Percentiles rank a stretch among this genome's conserved stretches.
Evolutionary conservation across 2,329 filamentous ascomycete genomes (phyloP).

Genomic region (Phialocephala sp.): DNA sequence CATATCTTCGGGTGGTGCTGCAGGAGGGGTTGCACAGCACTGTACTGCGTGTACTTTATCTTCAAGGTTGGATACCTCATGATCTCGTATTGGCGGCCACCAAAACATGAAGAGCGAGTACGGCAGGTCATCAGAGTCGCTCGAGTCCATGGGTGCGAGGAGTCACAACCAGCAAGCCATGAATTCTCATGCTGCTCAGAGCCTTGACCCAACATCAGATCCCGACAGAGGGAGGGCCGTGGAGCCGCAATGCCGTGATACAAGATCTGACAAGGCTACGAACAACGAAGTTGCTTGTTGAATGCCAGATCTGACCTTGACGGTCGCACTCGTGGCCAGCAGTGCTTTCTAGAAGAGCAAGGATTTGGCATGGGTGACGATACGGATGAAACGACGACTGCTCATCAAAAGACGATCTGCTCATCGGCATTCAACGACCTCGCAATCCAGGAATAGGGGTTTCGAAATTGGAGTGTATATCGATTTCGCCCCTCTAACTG

Average conservation of each 20-base stretch:
- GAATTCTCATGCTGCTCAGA: not conserved
- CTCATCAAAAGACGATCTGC: conserved; percentile 6
- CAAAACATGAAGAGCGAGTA: not conserved
- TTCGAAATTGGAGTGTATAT: conserved; percentile 1
- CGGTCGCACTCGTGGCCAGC: conserved; percentile 6
- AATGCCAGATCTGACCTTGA: conserved; percentile 2
- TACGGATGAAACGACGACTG: conserved; percentile 1
- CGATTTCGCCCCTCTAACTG: not conserved
- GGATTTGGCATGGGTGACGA: conserved; percentile 1
- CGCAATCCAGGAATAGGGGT: conserved; percentile 4
- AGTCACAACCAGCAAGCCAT: conserved; percentile 8
- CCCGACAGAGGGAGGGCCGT: not conserved
- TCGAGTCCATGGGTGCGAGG: not conserved
- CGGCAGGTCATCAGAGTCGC: not conserved
- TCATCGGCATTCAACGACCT: conserved; percentile 8
- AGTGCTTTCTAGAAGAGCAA: conserved; percentile 4
- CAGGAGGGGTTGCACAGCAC: not conserved
- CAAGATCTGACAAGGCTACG: conserved; percentile 16
- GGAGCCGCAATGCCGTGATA: conserved; percentile 14
- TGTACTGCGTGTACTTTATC: not conserved
- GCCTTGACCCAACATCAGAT: not conserved
- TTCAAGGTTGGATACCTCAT: conserved; percentile 11
- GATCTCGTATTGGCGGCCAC: conserved; percentile 20
- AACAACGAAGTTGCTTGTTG: conserved; percentile 14
- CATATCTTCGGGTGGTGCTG: conserved; percentile 14